Evolutionary conservation across 768 basidiomycete genomes (phyloP).

Genomic region (Mycena polygramma): DNA sequence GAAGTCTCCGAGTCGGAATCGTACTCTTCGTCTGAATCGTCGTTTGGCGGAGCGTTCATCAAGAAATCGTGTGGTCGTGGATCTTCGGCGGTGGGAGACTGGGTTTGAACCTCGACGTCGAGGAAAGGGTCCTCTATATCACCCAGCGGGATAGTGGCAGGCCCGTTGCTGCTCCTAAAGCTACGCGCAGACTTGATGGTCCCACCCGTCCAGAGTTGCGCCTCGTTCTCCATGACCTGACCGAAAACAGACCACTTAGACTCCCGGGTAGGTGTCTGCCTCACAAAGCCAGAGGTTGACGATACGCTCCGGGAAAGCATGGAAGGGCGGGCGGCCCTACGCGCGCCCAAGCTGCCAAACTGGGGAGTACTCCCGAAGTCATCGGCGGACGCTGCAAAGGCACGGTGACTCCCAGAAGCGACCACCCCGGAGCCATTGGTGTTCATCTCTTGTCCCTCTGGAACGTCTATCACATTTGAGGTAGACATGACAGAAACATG

Average conservation of each 20-base stretch:
- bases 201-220: constrained; percentile 50
- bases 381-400: constrained; percentile 11
- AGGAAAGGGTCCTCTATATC: constrained; percentile 31
- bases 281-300: constrained; percentile 35
- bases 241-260: constrained; percentile 78
- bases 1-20: constrained; percentile 39
- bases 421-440: neutral
- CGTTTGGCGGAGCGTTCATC: constrained; percentile 15
- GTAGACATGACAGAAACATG: constrained; percentile 10
- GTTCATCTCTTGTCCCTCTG: neutral
- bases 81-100: constrained; percentile 36
- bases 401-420: neutral
- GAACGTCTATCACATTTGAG: constrained; percentile 5
- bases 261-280: constrained; percentile 35
- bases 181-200: constrained; percentile 29
- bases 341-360: constrained; percentile 19
- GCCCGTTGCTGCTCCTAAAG: constrained; percentile 13
- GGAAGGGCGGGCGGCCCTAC: constrained; percentile 17
- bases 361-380: constrained; percentile 20
- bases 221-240: constrained; percentile 79
- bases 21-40: constrained; percentile 24
- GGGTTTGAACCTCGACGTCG: constrained; percentile 18
- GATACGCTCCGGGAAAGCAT: constrained; percentile 27
- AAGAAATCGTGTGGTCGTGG: constrained; percentile 5
- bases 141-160: too few species aligned